Conservation (phyloP, 805 yeast genomes). For the Saccharomycopsis microspora region DNA sequence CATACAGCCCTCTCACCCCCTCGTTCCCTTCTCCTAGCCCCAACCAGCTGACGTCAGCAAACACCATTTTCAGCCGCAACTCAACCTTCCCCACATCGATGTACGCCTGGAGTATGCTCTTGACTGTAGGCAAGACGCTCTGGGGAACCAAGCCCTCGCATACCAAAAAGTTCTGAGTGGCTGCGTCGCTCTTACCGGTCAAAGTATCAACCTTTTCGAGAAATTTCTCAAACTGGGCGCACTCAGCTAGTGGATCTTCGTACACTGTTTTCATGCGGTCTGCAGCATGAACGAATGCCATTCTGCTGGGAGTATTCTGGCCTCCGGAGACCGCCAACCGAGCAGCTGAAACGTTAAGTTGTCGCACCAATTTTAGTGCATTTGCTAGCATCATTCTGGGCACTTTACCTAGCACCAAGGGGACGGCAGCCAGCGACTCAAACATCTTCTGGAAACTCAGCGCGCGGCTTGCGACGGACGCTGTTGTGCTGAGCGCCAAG, state of each 20-base stretch:
- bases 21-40: slow-evolving; percentile 5
- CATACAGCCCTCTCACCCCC: neutral
- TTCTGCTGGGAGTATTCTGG: slow-evolving; percentile 1
- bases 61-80: slow-evolving; percentile 2
- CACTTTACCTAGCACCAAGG: slow-evolving; percentile 13
- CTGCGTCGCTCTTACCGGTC: neutral
- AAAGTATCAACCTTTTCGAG: slow-evolving; percentile 6
- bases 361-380: slow-evolving; percentile 9
- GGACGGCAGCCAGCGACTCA: slow-evolving; percentile 6
- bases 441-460: slow-evolving; percentile 1
- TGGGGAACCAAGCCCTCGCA: slow-evolving; percentile 14
- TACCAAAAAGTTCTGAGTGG: slow-evolving; percentile 2
- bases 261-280: slow-evolving; percentile 5
- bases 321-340: neutral
- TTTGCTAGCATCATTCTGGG: slow-evolving; percentile 10
- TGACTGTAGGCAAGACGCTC: slow-evolving; percentile 4
- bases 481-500: slow-evolving; percentile 1
- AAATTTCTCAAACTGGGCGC: slow-evolving; percentile 13
- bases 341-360: slow-evolving; percentile 1
- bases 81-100: slow-evolving; percentile 9
- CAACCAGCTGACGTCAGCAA: slow-evolving; percentile 10
- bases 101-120: slow-evolving; percentile 4
- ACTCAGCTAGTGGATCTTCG: slow-evolving; percentile 3
- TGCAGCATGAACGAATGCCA: slow-evolving; percentile 4
- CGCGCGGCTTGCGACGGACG: neutral